Base-by-base conservation (phyloP, 1,284 basidiomycete genomes). In the Naganishia sp. region DNA sequence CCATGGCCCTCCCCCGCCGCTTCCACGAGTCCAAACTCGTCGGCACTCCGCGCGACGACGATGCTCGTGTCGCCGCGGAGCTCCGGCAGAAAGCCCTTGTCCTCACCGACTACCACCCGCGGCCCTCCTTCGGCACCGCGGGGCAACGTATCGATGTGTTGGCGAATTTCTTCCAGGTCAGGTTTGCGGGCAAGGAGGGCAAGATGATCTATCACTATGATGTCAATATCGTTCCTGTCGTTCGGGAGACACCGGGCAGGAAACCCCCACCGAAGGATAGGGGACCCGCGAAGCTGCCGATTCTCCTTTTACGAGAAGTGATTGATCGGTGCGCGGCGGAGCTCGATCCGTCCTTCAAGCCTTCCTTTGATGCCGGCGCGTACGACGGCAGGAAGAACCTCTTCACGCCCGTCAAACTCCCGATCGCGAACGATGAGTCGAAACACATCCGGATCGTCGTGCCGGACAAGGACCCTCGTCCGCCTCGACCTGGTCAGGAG, bases 151-250 rank as follows among this genome's bases (percentile, higher is more conserved):
- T 78, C 66, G 63, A 66, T 11, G 78, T 79, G 52, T 55, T 72
- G 16, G 77, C 78, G 25, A 80, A 79, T 69, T 77, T 79, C 39
- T 65, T 70, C 70, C 68, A 71, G 49, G 68, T 73, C 16, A 67
- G 73, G 36, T 76, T 76, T 70, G 75, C 76, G 59, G 67, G 68
- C 11, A 28, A 23, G 31, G 53, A 68, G 31, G 75, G 73, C 28
- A 65, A 64, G 9, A 70, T 69, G 18, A 70, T 77, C 63, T 65
- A 71, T 57, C 77, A 79, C 67, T 79, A 78, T 65, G 77, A 79
- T 56, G 71, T 78, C 11, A 74, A 75, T 49, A 78, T 79, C 66
- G 72, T 76, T 65, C 77, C 77, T 2, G 72, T 78, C 31, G 74
- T 76, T 63, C 23, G 5, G 16, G 28, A 44, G 48, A 36, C 59